Evolutionary conservation across 1,284 basidiomycete species (phyloP).

Genomic region (Heterobasidion irregulare): DNA sequence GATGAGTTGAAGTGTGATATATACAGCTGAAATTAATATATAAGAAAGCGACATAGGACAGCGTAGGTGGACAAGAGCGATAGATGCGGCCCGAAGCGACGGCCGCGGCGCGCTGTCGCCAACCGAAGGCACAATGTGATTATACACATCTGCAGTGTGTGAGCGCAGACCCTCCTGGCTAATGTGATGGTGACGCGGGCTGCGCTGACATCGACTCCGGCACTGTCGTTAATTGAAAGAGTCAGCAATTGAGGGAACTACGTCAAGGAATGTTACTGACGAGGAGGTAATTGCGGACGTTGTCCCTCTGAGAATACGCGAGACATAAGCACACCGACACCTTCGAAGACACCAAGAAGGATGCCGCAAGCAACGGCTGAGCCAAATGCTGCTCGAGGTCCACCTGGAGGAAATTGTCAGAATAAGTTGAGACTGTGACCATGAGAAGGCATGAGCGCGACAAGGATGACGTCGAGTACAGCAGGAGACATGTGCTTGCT

Average conservation of each 20-base stretch:
- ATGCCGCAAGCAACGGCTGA: slow-evolving; percentile 96
- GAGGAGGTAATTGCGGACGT: slow-evolving; percentile 57
- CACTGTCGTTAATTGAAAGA: slow-evolving; percentile 2
- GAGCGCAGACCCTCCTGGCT: background rate
- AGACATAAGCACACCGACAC: slow-evolving; percentile 83
- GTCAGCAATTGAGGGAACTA: background rate
- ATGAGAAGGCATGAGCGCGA: background rate
- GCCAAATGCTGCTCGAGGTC: slow-evolving; percentile 83
- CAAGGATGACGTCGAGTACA: background rate
- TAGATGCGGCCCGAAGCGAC: background rate
- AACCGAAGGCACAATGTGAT: background rate
- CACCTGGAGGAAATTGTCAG: slow-evolving; percentile 46
- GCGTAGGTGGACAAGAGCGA: background rate
- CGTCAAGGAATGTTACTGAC: slow-evolving; percentile 19
- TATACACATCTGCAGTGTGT: background rate
- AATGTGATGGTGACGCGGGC: slow-evolving; percentile 6
- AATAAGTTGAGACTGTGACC: background rate
- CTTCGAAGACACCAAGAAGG: slow-evolving; percentile 93
- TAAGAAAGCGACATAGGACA: background rate
- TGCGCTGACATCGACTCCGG: slow-evolving; percentile 11
- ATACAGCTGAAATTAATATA: background rate
- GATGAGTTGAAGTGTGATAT: background rate
- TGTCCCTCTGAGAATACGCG: slow-evolving; percentile 80
- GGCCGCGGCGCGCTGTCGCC: too few relatives aligned
- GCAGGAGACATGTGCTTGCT: background rate